Conservation (phyloP, 768 basidiomycete genomes). For the Macrolepiota fuliginosa region DNA sequence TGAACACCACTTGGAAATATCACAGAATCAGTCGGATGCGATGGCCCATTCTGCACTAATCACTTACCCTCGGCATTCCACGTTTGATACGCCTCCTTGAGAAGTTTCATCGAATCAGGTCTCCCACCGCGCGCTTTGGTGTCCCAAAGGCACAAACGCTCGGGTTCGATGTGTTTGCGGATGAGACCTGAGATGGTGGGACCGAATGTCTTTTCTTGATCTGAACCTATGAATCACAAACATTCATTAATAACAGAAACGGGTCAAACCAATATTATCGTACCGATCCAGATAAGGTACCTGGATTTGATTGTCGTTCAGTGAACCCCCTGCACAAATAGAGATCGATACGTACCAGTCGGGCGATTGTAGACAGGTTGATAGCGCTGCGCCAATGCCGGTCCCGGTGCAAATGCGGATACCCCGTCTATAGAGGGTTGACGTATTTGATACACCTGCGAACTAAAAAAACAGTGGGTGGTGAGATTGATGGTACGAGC, state of each 20-base stretch:
- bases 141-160: conserved; percentile 77
- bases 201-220: conserved; percentile 78
- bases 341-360: conserved; percentile 48
- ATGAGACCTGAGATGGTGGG: conserved; percentile 72
- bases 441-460: conserved; percentile 80
- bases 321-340: neutral
- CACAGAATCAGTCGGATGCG: neutral
- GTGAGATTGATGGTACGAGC: neutral
- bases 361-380: conserved; percentile 75
- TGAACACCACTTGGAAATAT: conserved; percentile 58
- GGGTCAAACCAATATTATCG: conserved; percentile 1
- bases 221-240: conserved; percentile 49
- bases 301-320: conserved; percentile 28
- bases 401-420: conserved; percentile 83
- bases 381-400: conserved; percentile 76
- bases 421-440: conserved; percentile 73
- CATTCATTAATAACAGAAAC: neutral
- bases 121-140: conserved; percentile 70
- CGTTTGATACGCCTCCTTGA: conserved; percentile 63
- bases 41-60: neutral
- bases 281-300: conserved; percentile 80
- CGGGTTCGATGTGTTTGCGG: conserved; percentile 66
- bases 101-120: conserved; percentile 74
- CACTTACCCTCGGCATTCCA: conserved; percentile 69
- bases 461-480: conserved; percentile 41